These are phyloP conservation scores for Moesziomyces parantarcticus DNA, from an alignment of 1,284 basidiomycete genomes.

Conservation along the genomic window DNA sequence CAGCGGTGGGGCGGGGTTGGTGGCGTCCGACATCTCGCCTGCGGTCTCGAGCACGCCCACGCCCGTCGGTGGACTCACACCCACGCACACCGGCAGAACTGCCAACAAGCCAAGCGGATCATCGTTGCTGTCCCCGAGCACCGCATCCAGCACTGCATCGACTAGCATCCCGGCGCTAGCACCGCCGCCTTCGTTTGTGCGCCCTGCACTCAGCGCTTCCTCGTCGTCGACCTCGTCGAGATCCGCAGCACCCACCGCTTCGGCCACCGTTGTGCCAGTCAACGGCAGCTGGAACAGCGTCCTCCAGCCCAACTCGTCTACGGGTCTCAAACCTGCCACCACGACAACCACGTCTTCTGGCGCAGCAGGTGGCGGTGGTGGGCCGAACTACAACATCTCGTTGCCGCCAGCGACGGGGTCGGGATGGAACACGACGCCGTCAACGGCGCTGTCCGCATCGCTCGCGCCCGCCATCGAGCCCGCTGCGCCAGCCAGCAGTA, in stretches of 20 bases:
- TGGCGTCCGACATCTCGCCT: slow-evolving; percentile 36
- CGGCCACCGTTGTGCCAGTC: not conserved
- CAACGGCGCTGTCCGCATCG: slow-evolving; percentile 4
- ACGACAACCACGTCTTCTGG: not conserved
- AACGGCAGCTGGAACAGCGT: slow-evolving; percentile 24
- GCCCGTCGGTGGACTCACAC: slow-evolving; percentile 30
- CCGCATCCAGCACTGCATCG: not conserved
- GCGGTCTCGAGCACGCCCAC: slow-evolving; percentile 18
- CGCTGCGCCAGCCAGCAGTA: not conserved
- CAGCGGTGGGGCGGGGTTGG: not conserved
- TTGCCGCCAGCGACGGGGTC: slow-evolving; percentile 41
- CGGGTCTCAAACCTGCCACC: not conserved
- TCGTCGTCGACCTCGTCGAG: slow-evolving; percentile 13
- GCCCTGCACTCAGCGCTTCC: slow-evolving; percentile 9
- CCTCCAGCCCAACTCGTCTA: slow-evolving; percentile 26
- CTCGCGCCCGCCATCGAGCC: slow-evolving; percentile 19
- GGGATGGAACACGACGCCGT: slow-evolving; percentile 4
- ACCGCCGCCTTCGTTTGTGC: slow-evolving; percentile 21
- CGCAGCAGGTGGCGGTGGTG: not conserved
- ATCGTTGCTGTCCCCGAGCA: not conserved
- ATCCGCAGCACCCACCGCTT: slow-evolving; percentile 2
- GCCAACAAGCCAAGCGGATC: slow-evolving; percentile 8
- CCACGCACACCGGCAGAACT: slow-evolving; percentile 36
- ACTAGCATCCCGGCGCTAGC: slow-evolving; percentile 19
- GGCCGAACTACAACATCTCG: slow-evolving; percentile 59